These are phyloP conservation scores for Neonectria ditissima DNA, from an alignment of 2,329 filamentous ascomycete species.

Conservation along the genomic window DNA sequence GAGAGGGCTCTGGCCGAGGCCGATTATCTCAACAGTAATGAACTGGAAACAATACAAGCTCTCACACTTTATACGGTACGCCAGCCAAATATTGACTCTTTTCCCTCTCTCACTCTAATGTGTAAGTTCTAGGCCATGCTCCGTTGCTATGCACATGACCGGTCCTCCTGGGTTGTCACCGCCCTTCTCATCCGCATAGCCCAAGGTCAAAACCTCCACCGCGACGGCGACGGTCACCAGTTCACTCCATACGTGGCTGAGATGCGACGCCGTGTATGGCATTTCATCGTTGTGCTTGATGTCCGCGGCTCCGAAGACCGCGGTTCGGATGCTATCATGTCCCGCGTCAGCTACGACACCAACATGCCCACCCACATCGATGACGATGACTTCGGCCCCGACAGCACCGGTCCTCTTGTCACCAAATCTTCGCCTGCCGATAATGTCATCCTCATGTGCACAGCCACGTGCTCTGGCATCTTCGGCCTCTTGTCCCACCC, in stretches of 20 bases:
- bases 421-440: conserved; percentile 55
- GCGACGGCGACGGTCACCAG: conserved; percentile 53
- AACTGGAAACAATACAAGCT: conserved; percentile 56
- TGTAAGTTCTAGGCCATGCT: conserved; percentile 48
- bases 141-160: conserved; percentile 52
- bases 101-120: background rate
- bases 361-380: conserved; percentile 64
- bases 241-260: conserved; percentile 66
- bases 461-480: conserved; percentile 53
- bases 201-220: conserved; percentile 57
- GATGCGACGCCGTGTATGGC: conserved; percentile 71
- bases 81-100: background rate
- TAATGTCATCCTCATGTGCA: conserved; percentile 55
- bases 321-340: conserved; percentile 60
- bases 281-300: conserved; percentile 72
- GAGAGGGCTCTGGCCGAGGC: conserved; percentile 56
- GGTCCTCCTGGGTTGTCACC: conserved; percentile 57
- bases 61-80: conserved; percentile 54
- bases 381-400: conserved; percentile 62
- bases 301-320: conserved; percentile 65
- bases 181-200: conserved; percentile 57
- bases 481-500: conserved; percentile 55
- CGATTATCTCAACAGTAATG: conserved; percentile 56
- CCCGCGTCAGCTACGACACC: conserved; percentile 58
- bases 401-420: conserved; percentile 48